Conservation (phyloP, 805 yeast genomes). For the Zygosaccharomyces gambellarensis region DNA sequence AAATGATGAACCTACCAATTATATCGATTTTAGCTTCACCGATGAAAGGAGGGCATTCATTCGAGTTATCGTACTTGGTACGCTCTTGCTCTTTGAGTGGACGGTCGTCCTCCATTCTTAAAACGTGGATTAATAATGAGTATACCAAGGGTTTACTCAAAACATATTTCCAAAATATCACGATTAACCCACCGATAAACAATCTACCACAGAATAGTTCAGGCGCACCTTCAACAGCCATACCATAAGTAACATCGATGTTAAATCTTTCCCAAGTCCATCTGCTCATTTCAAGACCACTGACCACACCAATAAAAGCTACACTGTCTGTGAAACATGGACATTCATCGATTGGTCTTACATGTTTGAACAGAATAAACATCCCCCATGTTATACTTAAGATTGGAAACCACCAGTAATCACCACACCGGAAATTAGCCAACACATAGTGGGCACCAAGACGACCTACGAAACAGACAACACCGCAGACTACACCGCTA, state of each 20-base stretch:
- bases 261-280: conserved; percentile 40
- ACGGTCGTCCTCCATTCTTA: conserved; percentile 25
- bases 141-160: conserved; percentile 64
- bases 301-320: conserved; percentile 82
- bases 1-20: conserved; percentile 68
- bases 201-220: conserved; percentile 48
- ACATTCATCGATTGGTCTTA: conserved; percentile 85
- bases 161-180: conserved; percentile 66
- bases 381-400: conserved; percentile 40
- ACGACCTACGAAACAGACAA: conserved; percentile 46
- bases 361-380: conserved; percentile 59
- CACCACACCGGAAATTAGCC: conserved; percentile 18
- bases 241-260: conserved; percentile 12
- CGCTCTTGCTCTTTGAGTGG: conserved; percentile 22
- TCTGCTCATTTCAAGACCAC: conserved; percentile 66
- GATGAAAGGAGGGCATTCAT: conserved; percentile 44
- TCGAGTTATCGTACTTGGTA: conserved; percentile 26
- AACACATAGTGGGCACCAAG: conserved; percentile 44
- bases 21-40: conserved; percentile 72
- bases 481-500: conserved; percentile 64
- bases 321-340: conserved; percentile 96
- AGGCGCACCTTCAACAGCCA: conserved; percentile 34
- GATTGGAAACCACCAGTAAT: conserved; percentile 34
- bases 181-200: conserved; percentile 54
- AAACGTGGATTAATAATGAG: conserved; percentile 37